Evolutionary conservation across 2,329 filamentous ascomycete species (phyloP).

Genomic region (Hypoxylon sp.): DNA sequence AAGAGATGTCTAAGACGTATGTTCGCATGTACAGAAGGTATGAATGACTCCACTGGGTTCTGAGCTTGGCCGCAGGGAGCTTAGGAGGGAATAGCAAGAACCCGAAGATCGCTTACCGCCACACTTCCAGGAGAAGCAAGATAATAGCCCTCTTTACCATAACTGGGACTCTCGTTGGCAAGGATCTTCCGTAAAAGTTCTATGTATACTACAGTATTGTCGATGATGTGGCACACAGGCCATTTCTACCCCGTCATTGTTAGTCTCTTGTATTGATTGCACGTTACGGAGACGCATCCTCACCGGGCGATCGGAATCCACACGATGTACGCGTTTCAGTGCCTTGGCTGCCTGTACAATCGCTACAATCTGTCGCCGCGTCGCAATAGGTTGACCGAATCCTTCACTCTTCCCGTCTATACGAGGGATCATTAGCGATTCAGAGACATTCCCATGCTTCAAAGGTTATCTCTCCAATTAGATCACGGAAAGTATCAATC

Average conservation of each 20-base stretch:
- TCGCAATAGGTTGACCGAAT: conserved; percentile 66
- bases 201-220: conserved; percentile 64
- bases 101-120: conserved; percentile 43
- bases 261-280: conserved; percentile 6
- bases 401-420: conserved; percentile 63
- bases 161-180: conserved; percentile 53
- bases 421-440: not conserved
- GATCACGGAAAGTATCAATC: not conserved
- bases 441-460: not conserved
- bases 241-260: conserved; percentile 56
- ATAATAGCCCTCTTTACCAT: conserved; percentile 65
- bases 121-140: conserved; percentile 65
- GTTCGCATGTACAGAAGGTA: not conserved
- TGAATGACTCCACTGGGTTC: too few species aligned
- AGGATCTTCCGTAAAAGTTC: conserved; percentile 63
- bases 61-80: not conserved
- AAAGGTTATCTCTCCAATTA: not conserved
- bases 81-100: not conserved
- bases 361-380: conserved; percentile 61
- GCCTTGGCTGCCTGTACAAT: conserved; percentile 63
- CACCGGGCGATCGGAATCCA: conserved; percentile 58
- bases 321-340: conserved; percentile 58
- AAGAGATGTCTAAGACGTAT: not conserved
- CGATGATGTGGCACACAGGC: conserved; percentile 67
- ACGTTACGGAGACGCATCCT: conserved; percentile 19